Evolutionary conservation across 495 filamentous ascomycete species (phyloP).

Genomic region (Usnea hakonensis): DNA sequence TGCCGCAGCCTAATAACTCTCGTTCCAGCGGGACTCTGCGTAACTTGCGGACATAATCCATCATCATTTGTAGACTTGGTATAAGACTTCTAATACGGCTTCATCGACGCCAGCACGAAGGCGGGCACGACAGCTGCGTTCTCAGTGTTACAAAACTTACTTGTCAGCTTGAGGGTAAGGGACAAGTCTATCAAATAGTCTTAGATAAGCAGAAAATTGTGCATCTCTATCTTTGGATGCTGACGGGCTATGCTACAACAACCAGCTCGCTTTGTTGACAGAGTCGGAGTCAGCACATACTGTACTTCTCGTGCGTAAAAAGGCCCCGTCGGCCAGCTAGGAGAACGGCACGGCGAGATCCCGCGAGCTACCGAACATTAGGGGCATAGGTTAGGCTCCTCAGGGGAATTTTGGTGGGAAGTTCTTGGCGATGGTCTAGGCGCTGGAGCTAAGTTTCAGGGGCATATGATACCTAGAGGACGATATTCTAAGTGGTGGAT

Average conservation of each 20-base stretch:
- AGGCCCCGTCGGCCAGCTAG: too few species aligned
- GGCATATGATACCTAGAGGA: background rate
- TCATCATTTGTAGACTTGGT: background rate
- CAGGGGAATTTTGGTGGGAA: too few species aligned
- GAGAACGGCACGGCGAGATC: background rate
- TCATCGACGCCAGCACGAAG: too few species aligned
- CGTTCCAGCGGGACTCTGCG: background rate
- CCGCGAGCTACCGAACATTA: too few species aligned
- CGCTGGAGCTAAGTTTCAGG: too few species aligned
- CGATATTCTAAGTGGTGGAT: too few species aligned
- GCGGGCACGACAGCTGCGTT: background rate
- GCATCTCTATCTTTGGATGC: background rate
- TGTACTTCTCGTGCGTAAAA: background rate
- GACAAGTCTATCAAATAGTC: background rate
- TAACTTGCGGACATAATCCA: background rate
- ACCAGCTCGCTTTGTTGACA: background rate
- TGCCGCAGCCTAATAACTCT: background rate
- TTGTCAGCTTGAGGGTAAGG: background rate
- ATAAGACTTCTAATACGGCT: background rate
- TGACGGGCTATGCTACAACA: background rate
- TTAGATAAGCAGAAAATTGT: background rate
- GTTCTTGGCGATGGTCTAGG: too few species aligned
- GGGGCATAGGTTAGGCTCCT: too few species aligned
- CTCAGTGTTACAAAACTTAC: background rate
- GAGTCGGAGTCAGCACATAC: background rate